Percentiles rank a stretch among this genome's conserved stretches.
These are phyloP conservation scores for Trametes cingulata DNA, from an alignment of 768 basidiomycete genomes.

Conservation along the genomic window DNA sequence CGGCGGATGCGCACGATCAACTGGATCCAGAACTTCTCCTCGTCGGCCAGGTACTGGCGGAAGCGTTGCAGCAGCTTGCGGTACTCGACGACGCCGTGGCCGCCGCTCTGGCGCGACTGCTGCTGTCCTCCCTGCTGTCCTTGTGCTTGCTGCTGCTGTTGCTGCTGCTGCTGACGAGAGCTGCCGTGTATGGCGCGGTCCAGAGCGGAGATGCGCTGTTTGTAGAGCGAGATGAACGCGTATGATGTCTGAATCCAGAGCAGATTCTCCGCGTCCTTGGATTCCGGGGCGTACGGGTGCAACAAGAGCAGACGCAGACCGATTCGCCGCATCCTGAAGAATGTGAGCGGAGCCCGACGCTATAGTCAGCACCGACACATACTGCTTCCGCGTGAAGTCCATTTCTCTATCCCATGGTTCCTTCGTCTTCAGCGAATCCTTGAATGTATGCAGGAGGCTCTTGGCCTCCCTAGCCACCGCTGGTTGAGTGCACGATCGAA, in stretches of 20 bases:
- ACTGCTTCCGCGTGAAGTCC: slow-evolving; percentile 87
- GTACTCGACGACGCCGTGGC: slow-evolving; percentile 72
- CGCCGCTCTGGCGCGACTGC: slow-evolving; percentile 40
- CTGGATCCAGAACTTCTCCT: slow-evolving; percentile 90
- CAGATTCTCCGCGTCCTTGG: slow-evolving; percentile 77
- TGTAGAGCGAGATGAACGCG: slow-evolving; percentile 80
- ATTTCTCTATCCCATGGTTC: slow-evolving; percentile 85
- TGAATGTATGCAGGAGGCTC: slow-evolving; percentile 68
- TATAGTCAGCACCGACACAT: slow-evolving; percentile 33
- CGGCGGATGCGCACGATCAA: slow-evolving; percentile 75
- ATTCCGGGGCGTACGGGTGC: slow-evolving; percentile 69
- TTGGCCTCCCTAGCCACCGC: slow-evolving; percentile 72
- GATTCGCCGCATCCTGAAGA: slow-evolving; percentile 63
- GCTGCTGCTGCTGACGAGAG: slow-evolving; percentile 37
- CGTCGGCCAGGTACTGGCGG: slow-evolving; percentile 83
- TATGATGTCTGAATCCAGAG: slow-evolving; percentile 95
- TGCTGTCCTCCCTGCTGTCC: slow-evolving; percentile 36
- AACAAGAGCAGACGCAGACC: slow-evolving; percentile 70
- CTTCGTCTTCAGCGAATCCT: slow-evolving; percentile 69
- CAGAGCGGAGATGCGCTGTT: slow-evolving; percentile 66
- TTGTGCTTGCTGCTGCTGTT: slow-evolving; percentile 32
- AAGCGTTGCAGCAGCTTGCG: slow-evolving; percentile 88
- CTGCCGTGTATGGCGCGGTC: slow-evolving; percentile 52
- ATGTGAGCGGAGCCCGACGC: not conserved
- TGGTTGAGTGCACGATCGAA: slow-evolving; percentile 16